Conservation (phyloP, 73 alveolate genomes). For the Tetrahymena thermophila region DNA sequence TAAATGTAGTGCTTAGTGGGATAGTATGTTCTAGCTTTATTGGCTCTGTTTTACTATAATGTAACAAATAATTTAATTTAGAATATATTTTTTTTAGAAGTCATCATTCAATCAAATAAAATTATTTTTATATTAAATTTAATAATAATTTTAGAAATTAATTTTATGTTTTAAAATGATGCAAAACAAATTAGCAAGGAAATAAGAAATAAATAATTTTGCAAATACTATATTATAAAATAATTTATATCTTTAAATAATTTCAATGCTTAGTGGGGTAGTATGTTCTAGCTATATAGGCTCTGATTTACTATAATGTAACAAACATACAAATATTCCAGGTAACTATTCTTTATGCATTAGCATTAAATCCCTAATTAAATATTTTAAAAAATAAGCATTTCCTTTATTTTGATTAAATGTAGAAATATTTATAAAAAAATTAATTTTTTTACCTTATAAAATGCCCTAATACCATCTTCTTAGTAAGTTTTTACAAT, state of each 20-base stretch:
- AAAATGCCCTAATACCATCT: slow-evolving; percentile 51
- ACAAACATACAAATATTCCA: slow-evolving; percentile 60
- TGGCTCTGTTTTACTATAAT: slow-evolving; percentile 45
- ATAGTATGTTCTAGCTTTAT: neutral
- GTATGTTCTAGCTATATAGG: neutral
- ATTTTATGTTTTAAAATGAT: too few relatives aligned
- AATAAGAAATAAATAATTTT: neutral
- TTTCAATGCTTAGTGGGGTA: neutral
- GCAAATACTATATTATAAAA: neutral
- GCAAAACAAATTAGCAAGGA: neutral
- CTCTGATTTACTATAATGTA: slow-evolving; percentile 49
- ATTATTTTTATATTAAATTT: too few relatives aligned
- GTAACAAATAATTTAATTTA: too few relatives aligned
- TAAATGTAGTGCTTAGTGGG: neutral
- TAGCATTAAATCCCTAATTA: slow-evolving; percentile 54
- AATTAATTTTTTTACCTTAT: slow-evolving; percentile 15
- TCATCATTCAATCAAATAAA: too few relatives aligned
- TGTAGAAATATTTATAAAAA: neutral
- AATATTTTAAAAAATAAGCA: neutral
- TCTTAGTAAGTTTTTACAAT: slow-evolving; percentile 27
- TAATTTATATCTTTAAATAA: neutral
- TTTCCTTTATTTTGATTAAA: neutral
- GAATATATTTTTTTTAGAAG: too few relatives aligned
- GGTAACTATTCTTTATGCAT: slow-evolving; percentile 52
- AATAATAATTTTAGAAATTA: too few relatives aligned